Base-by-base conservation (phyloP, 2,329 filamentous ascomycete genomes). In the Exophiala sideris region DNA sequence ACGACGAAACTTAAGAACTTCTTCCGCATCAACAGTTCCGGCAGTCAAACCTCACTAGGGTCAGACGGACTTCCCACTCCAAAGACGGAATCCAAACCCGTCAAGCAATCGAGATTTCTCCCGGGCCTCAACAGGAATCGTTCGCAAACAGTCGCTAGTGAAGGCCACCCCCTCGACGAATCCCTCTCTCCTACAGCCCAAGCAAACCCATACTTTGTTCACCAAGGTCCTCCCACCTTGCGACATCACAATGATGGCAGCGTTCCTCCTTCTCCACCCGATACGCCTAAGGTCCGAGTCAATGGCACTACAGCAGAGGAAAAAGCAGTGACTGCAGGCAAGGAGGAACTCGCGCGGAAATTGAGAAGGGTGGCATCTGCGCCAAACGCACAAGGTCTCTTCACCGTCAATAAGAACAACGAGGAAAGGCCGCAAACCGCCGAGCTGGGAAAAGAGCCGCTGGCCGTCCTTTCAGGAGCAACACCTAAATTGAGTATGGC, bases 161-260 rank as follows among this genome's bases (percentile, higher is more conserved):
- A 96, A 73, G 91, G 91, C 64, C 91, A 96, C 68, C 83, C 87
- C 54, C 80, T 96, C 61, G 92, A 96, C 64, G 91, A 96, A 58
- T 54, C 60, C n/a, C 80, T 95, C 66, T 96, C 91, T 67, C 94
- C 94, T 21, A 97, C 91, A 3, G 92, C 91, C 48, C 85, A 92
- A 68, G 92, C 91, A 61, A 99, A 99, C 70, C 94, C 94, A 14
- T 99, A 99, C 74, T 99, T 97, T 72, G 88, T 86, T 62, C 94
- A 97, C 70, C 94, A 99, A 74, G 94, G 94, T 53, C 91, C 91
- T 65, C 94, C 94, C 3, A 89, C 89, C 61, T 78, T 97, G 65
- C 87, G 92, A 68, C 94, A 99, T 75, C 91, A 95, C 76, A 95
- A 97, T 71, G 90, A 94, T 64, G 89, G 87, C 67, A 96, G 91